phyloP scores from a whole-genome alignment of 441 rosid species.

The Arabidopsis lyrata region DNA sequence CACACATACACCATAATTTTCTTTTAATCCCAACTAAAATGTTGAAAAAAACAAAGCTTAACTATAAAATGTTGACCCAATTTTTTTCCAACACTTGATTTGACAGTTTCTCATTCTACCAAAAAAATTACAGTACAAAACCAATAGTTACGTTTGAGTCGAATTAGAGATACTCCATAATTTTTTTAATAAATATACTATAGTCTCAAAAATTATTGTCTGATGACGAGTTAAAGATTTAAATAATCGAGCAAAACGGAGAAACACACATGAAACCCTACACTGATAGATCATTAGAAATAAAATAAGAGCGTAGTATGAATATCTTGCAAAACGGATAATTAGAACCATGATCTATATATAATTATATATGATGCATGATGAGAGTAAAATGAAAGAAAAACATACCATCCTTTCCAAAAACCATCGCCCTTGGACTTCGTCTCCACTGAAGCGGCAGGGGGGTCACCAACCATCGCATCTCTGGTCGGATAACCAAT shows the following conservation, averaged over 20 bases:
- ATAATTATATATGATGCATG: not conserved
- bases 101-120: not conserved
- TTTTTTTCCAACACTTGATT: not conserved
- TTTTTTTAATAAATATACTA: not conserved
- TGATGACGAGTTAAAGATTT: not conserved
- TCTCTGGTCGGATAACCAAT: constrained; percentile 65
- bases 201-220: not conserved
- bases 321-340: not conserved
- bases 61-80: not conserved
- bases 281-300: not conserved
- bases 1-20: not conserved
- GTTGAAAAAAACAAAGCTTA: not conserved
- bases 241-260: not conserved
- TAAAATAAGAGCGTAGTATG: too few species aligned
- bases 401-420: constrained; percentile 74
- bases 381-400: not conserved
- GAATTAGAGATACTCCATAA: not conserved
- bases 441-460: constrained; percentile 50
- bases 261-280: not conserved
- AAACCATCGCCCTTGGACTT: constrained; percentile 76
- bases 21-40: not conserved
- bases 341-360: not conserved
- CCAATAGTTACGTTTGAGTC: not conserved
- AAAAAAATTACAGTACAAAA: not conserved
- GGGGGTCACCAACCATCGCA: constrained; percentile 25